A percentile compares a stretch with the other conserved stretches of the same genome.
Conservation (phyloP, 2,329 filamentous ascomycete species). For the Cladophialophora exuberans region DNA sequence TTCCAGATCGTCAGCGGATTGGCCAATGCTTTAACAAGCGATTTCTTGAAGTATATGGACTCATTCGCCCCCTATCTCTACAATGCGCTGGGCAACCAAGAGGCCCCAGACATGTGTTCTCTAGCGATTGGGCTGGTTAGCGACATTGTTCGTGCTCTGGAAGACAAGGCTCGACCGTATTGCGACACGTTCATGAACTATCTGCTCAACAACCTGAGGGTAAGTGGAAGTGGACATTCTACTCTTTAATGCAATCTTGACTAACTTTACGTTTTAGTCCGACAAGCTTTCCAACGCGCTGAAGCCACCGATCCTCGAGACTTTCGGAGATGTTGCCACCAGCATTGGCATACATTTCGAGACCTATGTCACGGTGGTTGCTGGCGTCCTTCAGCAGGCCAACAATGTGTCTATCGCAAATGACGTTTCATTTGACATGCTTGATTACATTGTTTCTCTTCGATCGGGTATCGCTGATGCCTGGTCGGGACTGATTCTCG, state of each 20-base stretch:
- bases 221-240: too few species aligned
- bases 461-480: constrained; percentile 99
- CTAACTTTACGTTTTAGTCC: constrained; percentile 58
- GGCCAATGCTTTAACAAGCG: constrained; percentile 85
- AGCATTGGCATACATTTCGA: constrained; percentile 92
- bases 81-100: constrained; percentile 92
- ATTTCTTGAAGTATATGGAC: constrained; percentile 97
- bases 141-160: constrained; percentile 90
- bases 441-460: constrained; percentile 92
- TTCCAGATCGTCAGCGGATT: constrained; percentile 93
- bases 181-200: constrained; percentile 99
- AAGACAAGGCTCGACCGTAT: constrained; percentile 87
- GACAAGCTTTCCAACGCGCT: constrained; percentile 90
- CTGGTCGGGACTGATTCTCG: constrained; percentile 94
- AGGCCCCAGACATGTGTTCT: constrained; percentile 89
- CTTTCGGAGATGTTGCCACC: constrained; percentile 95
- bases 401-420: constrained; percentile 76
- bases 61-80: constrained; percentile 90
- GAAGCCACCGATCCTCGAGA: constrained; percentile 96
- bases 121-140: constrained; percentile 98
- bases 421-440: constrained; percentile 90
- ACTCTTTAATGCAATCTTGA: too few species aligned
- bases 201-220: constrained; percentile 82
- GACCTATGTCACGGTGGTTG: constrained; percentile 88
- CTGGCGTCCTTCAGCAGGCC: constrained; percentile 91